Evolutionary conservation across 768 basidiomycete species (phyloP).

Genomic region (Lactarius vividus): DNA sequence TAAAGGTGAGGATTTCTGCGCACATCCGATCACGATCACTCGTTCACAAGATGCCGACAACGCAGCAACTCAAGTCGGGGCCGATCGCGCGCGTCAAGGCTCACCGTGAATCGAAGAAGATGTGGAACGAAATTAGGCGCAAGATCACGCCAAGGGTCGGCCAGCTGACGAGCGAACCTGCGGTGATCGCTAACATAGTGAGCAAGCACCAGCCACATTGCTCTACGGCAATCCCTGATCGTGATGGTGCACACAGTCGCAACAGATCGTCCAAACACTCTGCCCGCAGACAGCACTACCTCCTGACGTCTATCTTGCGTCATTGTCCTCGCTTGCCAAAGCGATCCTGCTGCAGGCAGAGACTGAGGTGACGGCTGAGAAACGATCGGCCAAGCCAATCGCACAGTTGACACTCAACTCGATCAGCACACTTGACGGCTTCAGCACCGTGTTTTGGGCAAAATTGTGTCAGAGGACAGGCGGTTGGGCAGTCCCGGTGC

Average conservation of each 20-base stretch:
- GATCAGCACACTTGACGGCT: conserved; percentile 49
- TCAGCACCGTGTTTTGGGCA: conserved; percentile 77
- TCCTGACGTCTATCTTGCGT: conserved; percentile 60
- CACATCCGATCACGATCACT: conserved; percentile 20
- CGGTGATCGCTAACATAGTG: conserved; percentile 64
- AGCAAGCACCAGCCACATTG: conserved; percentile 33
- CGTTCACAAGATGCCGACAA: conserved; percentile 23
- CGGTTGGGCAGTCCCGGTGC: conserved; percentile 78
- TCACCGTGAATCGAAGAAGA: conserved; percentile 50
- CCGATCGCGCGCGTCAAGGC: conserved; percentile 64
- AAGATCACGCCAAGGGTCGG: conserved; percentile 86
- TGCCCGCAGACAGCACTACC: conserved; percentile 34
- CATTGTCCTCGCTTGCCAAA: conserved; percentile 87
- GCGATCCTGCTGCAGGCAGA: conserved; percentile 88
- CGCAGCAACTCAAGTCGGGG: conserved; percentile 60
- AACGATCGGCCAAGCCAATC: conserved; percentile 79
- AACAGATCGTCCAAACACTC: conserved; percentile 45
- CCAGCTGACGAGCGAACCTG: conserved; percentile 72
- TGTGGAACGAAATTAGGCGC: conserved; percentile 67
- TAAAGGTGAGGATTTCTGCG: conserved; percentile 45
- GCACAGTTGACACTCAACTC: conserved; percentile 73
- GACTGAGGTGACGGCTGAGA: conserved; percentile 88
- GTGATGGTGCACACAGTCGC: conserved; percentile 33
- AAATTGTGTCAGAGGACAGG: conserved; percentile 86
- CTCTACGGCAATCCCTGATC: conserved; percentile 24